phyloP scores from a whole-genome alignment of 2,329 filamentous ascomycete genomes.

The Colletotrichum noveboracense region DNA sequence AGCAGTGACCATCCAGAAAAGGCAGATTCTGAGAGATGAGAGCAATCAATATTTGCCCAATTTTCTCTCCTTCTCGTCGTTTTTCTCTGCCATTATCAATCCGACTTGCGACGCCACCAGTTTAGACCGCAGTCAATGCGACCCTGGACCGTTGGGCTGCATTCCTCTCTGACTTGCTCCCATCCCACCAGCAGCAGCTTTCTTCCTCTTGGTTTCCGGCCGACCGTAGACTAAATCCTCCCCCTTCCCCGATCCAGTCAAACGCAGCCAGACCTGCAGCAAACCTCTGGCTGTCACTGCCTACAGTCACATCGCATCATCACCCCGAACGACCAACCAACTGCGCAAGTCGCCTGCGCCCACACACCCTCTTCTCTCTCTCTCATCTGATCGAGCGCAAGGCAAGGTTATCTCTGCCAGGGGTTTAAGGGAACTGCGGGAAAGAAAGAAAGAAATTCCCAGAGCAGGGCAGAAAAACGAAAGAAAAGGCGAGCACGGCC shows the following conservation, averaged over 20 bases:
- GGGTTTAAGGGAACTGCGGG: not conserved
- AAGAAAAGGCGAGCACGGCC: conserved; percentile 5
- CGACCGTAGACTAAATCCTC: not conserved
- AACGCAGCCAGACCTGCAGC: not conserved
- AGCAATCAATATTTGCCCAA: conserved; percentile 3
- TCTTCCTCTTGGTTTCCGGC: not conserved
- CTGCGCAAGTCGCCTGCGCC: not conserved
- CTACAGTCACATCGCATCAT: not conserved
- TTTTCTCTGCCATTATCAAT: not conserved
- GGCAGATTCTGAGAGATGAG: conserved; percentile 1
- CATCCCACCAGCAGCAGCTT: not conserved
- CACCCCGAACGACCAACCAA: conserved; percentile 1
- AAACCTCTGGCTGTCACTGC: not conserved
- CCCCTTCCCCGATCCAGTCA: conserved; percentile 2
- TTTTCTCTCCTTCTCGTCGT: not conserved
- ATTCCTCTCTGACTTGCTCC: not conserved
- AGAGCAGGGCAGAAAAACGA: not conserved
- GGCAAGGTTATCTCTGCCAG: not conserved
- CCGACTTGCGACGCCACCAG: not conserved
- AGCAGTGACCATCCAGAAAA: not conserved
- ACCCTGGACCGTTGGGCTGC: not conserved
- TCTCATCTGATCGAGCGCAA: not conserved
- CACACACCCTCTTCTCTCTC: not conserved
- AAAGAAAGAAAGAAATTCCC: not conserved
- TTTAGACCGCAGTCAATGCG: conserved; percentile 7